phyloP scores from a whole-genome alignment of 2,329 filamentous ascomycete genomes.

The Malbranchea zuffiana region DNA sequence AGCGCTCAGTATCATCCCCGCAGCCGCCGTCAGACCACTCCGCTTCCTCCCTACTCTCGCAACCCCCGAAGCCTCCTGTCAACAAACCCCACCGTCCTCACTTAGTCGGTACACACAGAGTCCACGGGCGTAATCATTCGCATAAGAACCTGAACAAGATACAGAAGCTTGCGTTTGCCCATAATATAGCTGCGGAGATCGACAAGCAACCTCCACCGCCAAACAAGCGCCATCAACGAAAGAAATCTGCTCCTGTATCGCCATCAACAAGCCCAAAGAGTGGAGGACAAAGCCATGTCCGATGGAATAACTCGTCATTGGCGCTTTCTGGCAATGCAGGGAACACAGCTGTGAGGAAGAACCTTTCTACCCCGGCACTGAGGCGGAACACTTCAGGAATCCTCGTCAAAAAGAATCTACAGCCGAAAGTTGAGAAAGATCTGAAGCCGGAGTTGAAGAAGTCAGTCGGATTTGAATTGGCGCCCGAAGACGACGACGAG shows the following conservation, averaged over 20 bases:
- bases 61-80: slow-evolving; percentile 22
- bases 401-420: slow-evolving; percentile 31
- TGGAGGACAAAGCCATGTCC: slow-evolving; percentile 26
- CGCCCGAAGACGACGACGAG: slow-evolving; percentile 33
- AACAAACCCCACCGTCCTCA: slow-evolving; percentile 34
- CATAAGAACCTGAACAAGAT: slow-evolving; percentile 37
- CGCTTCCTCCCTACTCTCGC: slow-evolving; percentile 11
- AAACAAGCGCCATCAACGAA: slow-evolving; percentile 34
- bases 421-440: slow-evolving; percentile 8
- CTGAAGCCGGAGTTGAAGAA: slow-evolving; percentile 28
- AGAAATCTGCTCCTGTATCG: slow-evolving; percentile 37
- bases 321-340: slow-evolving; percentile 24
- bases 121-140: slow-evolving; percentile 34
- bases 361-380: slow-evolving; percentile 35
- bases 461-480: slow-evolving; percentile 38
- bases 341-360: slow-evolving; percentile 34
- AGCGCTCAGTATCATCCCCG: slow-evolving; percentile 13
- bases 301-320: slow-evolving; percentile 33
- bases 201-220: slow-evolving; percentile 12
- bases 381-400: slow-evolving; percentile 30
- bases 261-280: slow-evolving; percentile 33
- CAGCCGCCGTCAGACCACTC: slow-evolving; percentile 8
- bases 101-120: slow-evolving; percentile 32
- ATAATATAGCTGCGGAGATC: slow-evolving; percentile 24
- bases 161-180: slow-evolving; percentile 26